Evolutionary conservation across 1,284 basidiomycete genomes (phyloP), one percentile per base, ranked within the genome.

Genomic region (Filobasidium uniguttulatum): DNA sequence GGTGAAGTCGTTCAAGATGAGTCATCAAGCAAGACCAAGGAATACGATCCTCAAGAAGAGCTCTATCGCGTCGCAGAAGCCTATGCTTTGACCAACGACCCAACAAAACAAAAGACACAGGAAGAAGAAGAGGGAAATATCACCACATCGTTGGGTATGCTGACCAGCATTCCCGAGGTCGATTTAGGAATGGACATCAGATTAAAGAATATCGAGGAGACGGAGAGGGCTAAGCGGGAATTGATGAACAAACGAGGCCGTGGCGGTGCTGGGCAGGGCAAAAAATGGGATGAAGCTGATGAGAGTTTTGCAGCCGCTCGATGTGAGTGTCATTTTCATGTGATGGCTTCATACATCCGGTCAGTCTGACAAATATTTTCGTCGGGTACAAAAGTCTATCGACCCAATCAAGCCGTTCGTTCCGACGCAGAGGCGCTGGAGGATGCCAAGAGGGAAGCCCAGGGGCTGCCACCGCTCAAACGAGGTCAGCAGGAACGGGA

Each of bases 131-230:
- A 94, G 59, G 91, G 91, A 6, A 94, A 79, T 62, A 87, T 96
- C 17, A 88, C 88, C 1, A 87, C 87, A 56, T 89, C 84, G 60
- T 64, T 91, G 62, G 80, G 86, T 3, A 97, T 97, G 93, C 73
- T 98, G 50, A 93, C 87, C 12, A 87, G 86, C 28, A 90, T 98
- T 57, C 91, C 91, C 0, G 93, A 97, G 63, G 86, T 97, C 4
- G 93, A 98, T 67, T 73, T 98, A 5, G 93, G 93, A 49, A 96
- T 97, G 82, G 90, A 97, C 56, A 76, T 82, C 14, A 82, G 91
- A 19, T 71, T 98, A 52, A 83, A 83, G 66, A 97, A 96, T 64
- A 97, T 98, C 43, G 88, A 94, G 63, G 84, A 91, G 51, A 98
- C 93, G 0, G 93, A 97, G 64, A 89, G 85, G 58, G 93, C 90